A percentile compares a stretch with the other conserved stretches of the same genome.
phyloP scores from a whole-genome alignment of 1,284 basidiomycete species.

The Abortiporus biennis region DNA sequence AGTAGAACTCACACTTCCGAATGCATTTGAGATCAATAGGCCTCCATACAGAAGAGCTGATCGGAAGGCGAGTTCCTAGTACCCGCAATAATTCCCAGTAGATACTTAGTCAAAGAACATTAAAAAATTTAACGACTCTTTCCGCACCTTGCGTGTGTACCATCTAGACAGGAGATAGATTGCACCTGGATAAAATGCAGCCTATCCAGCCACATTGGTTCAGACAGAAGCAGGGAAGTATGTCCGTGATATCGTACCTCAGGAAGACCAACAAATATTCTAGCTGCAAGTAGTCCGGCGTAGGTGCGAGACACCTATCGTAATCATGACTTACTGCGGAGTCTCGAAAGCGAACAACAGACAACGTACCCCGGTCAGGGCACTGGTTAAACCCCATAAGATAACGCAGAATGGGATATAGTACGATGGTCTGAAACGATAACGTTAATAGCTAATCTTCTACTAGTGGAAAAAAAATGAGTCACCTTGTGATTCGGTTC shows the following conservation, averaged over 20 bases:
- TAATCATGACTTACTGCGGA: no score
- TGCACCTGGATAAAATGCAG: constrained; percentile 60
- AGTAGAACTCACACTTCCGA: constrained; percentile 58
- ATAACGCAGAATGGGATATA: constrained; percentile 60
- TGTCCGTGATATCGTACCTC: constrained; percentile 31
- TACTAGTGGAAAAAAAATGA: no score
- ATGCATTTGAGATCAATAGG: constrained; percentile 70
- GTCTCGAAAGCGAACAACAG: background rate
- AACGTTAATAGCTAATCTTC: no score
- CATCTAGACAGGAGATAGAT: constrained; percentile 57
- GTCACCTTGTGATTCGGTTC: constrained; percentile 45
- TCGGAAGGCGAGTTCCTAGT: constrained; percentile 59
- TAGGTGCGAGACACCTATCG: constrained; percentile 33
- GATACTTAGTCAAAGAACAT: no score
- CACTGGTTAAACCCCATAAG: constrained; percentile 57
- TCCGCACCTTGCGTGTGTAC: constrained; percentile 54
- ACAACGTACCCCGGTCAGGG: constrained; percentile 46
- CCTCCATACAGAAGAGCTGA: constrained; percentile 67
- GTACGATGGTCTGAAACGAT: constrained; percentile 48
- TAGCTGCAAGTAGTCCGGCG: constrained; percentile 49
- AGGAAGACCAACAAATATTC: constrained; percentile 59
- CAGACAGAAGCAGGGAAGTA: background rate
- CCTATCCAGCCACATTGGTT: constrained; percentile 21
- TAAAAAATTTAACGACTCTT: no score
- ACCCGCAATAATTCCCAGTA: background rate